phyloP scores from a whole-genome alignment of 306 rosid genomes.

The Pachyrhizus erosus region DNA sequence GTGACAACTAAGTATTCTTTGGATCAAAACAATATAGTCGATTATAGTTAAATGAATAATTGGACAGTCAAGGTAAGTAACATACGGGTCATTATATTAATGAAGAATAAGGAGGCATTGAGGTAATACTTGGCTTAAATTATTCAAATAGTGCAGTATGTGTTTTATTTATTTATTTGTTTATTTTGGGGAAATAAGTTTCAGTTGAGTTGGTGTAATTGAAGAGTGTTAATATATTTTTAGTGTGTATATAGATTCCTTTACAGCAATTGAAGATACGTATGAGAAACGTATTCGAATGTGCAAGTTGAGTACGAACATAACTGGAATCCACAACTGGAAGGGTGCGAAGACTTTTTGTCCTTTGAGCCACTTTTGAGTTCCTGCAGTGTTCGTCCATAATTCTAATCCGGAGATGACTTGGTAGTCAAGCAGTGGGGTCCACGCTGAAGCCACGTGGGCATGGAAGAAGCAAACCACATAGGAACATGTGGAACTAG shows the following conservation, averaged over 20 bases:
- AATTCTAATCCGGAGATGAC: neutral
- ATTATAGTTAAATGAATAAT: neutral
- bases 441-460: conserved; percentile 4
- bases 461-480: neutral
- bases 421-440: neutral
- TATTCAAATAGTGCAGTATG: neutral
- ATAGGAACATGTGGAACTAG: neutral
- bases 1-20: neutral
- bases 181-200: neutral
- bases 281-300: conserved; percentile 18
- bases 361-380: neutral
- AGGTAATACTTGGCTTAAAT: neutral
- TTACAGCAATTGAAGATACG: conserved; percentile 3
- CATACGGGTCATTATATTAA: neutral
- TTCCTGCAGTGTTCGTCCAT: neutral
- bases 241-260: neutral
- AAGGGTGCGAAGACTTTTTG: neutral
- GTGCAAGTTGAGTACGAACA: neutral
- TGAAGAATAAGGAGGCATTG: neutral
- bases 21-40: neutral
- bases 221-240: too few relatives aligned
- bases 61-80: neutral
- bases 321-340: conserved; percentile 40
- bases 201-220: too few relatives aligned
- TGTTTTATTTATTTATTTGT: neutral